phyloP scores from a whole-genome alignment of 495 filamentous ascomycete species.

The Annulohypoxylon maeteangense region DNA sequence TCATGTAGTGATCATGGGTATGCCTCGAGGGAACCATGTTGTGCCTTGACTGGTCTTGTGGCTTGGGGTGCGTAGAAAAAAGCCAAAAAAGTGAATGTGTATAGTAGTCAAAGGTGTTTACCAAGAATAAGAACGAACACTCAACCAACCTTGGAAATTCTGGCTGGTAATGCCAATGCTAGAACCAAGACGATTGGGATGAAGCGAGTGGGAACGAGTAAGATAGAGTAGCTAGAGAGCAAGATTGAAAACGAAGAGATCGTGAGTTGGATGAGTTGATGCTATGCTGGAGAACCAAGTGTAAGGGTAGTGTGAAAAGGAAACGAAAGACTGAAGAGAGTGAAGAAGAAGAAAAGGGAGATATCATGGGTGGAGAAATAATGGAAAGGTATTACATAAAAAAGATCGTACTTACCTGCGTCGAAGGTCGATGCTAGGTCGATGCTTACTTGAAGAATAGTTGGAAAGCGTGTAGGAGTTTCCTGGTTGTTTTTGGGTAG shows the following conservation, averaged over 20 bases:
- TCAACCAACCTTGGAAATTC: conserved; percentile 40
- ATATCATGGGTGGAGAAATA: conserved; percentile 24
- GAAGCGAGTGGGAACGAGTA: conserved; percentile 64
- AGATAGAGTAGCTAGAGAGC: conserved; percentile 66
- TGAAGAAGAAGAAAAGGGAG: conserved; percentile 33
- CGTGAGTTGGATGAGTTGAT: conserved; percentile 59
- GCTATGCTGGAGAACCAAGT: conserved; percentile 60
- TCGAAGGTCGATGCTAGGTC: neutral
- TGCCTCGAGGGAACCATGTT: neutral
- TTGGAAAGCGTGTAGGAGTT: neutral
- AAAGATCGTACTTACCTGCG: conserved; percentile 15
- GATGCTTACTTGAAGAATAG: neutral
- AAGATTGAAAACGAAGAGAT: conserved; percentile 61
- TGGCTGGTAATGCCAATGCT: conserved; percentile 50
- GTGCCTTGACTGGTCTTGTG: neutral
- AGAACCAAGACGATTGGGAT: conserved; percentile 61
- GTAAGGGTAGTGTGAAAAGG: conserved; percentile 47
- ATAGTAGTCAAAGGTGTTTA: neutral
- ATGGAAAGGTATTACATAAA: conserved; percentile 9
- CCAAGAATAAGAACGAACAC: neutral
- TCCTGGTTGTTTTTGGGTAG: neutral
- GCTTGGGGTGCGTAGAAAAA: neutral
- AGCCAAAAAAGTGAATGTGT: neutral
- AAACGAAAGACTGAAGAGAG: conserved; percentile 33
- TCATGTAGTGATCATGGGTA: neutral